Evolutionary conservation across 2,329 filamentous ascomycete genomes (phyloP).

Genomic region (Chaetomiaceae sp.): DNA sequence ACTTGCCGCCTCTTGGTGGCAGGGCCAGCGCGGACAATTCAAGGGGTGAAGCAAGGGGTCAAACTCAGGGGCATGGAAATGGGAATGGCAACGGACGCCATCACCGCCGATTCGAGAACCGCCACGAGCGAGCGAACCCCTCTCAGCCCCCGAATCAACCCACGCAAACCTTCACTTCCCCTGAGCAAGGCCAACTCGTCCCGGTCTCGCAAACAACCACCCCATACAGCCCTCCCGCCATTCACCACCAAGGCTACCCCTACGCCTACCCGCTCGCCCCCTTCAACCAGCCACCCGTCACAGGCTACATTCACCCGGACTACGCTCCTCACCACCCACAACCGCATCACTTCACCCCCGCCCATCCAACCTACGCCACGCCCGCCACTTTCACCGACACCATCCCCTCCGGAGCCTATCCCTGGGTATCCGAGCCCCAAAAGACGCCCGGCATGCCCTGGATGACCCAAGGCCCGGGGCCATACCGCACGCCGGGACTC

Average conservation of each 20-base stretch:
- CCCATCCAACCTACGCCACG: slow-evolving; percentile 11
- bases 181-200: not conserved
- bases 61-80: not conserved
- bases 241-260: not conserved
- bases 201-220: not conserved
- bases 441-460: not conserved
- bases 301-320: not conserved
- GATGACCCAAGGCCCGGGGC: slow-evolving; percentile 7
- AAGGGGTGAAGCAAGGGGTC: not conserved
- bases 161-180: not conserved
- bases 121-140: not conserved
- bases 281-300: not conserved
- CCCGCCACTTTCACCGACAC: slow-evolving; percentile 11
- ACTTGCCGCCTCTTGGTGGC: not conserved
- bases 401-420: slow-evolving; percentile 12
- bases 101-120: not conserved
- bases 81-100: not conserved
- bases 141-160: not conserved
- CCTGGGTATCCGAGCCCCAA: slow-evolving; percentile 1
- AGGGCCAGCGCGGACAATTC: not conserved
- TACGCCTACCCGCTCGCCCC: not conserved
- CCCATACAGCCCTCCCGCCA: not conserved
- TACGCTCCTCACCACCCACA: not conserved
- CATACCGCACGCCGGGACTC: slow-evolving; percentile 11
- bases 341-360: slow-evolving; percentile 2